Conservation (phyloP, 192 early-diverging fungal genomes). For the Chytriomyces sp. region DNA sequence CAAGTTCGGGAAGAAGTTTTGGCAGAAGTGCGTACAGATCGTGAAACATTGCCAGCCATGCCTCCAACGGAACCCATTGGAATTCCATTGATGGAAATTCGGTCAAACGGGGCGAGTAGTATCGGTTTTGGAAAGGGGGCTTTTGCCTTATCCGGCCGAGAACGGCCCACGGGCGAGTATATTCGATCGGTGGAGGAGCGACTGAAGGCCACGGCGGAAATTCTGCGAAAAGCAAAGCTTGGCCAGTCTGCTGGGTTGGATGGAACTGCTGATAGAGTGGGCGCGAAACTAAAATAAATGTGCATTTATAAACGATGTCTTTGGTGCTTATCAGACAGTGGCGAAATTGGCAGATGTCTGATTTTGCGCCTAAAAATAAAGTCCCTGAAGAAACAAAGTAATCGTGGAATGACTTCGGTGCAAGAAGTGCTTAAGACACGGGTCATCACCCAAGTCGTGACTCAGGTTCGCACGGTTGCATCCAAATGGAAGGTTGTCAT, state of each 20-base stretch:
- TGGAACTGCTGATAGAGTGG: too few species aligned
- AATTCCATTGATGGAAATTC: too few species aligned
- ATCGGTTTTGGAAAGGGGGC: too few species aligned
- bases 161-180: slow-evolving; percentile 5
- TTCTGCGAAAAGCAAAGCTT: slow-evolving; percentile 10
- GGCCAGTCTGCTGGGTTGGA: background rate
- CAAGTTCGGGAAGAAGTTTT: too few species aligned
- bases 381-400: background rate
- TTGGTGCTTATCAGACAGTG: background rate
- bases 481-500: slow-evolving; percentile 56
- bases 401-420: slow-evolving; percentile 23
- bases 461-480: slow-evolving; percentile 17
- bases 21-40: too few species aligned
- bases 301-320: too few species aligned
- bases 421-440: slow-evolving; percentile 22
- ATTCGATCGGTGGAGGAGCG: slow-evolving; percentile 23
- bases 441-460: slow-evolving; percentile 24
- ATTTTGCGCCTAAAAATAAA: background rate
- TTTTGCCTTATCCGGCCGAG: too few species aligned
- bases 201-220: slow-evolving; percentile 16
- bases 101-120: too few species aligned
- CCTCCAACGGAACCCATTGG: too few species aligned
- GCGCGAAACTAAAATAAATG: too few species aligned
- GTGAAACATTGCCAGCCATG: too few species aligned
- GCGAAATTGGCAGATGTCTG: background rate